A percentile compares a stretch with the other conserved stretches of the same genome.
Conservation (phyloP, 257 asterid genomes). For the Asclepias syriaca region DNA sequence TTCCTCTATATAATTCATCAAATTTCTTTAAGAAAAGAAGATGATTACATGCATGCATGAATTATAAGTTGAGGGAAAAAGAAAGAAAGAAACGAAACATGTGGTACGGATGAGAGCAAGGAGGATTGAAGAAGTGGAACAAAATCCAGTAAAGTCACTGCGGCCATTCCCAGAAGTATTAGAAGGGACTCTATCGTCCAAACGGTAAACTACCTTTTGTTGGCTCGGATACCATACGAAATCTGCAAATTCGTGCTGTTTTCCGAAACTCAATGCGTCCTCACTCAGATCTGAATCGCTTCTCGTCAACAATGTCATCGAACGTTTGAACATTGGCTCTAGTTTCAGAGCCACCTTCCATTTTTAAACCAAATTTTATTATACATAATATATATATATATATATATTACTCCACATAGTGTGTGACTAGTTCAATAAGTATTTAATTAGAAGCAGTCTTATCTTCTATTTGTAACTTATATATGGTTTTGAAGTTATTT, state of each 20-base stretch:
- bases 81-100: slow-evolving; percentile 10
- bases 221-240: slow-evolving; percentile 54
- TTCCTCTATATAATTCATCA: slow-evolving; percentile 8
- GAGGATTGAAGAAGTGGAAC: slow-evolving; percentile 33
- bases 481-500: too few relatives aligned
- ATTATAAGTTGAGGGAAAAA: neutral
- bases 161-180: slow-evolving; percentile 38
- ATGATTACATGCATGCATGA: too few relatives aligned
- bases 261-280: slow-evolving; percentile 30
- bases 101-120: slow-evolving; percentile 25
- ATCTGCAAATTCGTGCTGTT: slow-evolving; percentile 57
- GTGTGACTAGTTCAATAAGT: too few relatives aligned
- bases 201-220: slow-evolving; percentile 34
- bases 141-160: slow-evolving; percentile 37
- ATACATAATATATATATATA: too few relatives aligned
- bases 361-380: too few relatives aligned
- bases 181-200: slow-evolving; percentile 41
- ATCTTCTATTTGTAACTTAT: too few relatives aligned
- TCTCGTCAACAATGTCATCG: slow-evolving; percentile 27
- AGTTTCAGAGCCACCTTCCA: slow-evolving; percentile 46
- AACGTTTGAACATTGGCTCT: slow-evolving; percentile 49
- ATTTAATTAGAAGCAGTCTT: too few relatives aligned
- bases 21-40: too few relatives aligned
- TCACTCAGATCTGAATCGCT: slow-evolving; percentile 39
- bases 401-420: too few relatives aligned